A percentile compares a stretch with the other conserved stretches of the same genome.
phyloP scores from a whole-genome alignment of 306 rosid species.

The Abrus pulchellus region DNA sequence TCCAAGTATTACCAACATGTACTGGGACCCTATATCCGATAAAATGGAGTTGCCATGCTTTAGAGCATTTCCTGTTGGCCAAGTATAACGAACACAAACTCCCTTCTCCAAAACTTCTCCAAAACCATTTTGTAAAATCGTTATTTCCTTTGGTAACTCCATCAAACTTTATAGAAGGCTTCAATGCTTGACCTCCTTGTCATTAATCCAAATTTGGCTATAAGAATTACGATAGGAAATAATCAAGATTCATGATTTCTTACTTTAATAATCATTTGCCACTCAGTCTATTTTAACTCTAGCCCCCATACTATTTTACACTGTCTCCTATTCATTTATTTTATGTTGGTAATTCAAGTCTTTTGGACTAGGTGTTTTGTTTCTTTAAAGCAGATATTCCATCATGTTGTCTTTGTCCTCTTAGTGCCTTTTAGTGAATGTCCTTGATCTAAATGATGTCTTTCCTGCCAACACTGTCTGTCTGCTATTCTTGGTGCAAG shows the following conservation, averaged over 20 bases:
- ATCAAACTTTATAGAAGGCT: not conserved
- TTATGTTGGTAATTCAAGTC: not conserved
- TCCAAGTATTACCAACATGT: too few species aligned
- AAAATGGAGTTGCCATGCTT: too few species aligned
- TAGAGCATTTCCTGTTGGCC: too few species aligned
- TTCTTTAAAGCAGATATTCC: not conserved
- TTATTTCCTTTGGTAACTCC: not conserved
- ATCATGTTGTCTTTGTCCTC: constrained; percentile 21
- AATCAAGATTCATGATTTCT: not conserved
- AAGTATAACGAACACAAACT: not conserved
- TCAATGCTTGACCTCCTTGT: not conserved
- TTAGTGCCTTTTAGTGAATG: not conserved
- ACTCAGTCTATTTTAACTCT: not conserved
- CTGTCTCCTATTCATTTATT: not conserved
- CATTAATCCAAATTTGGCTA: not conserved
- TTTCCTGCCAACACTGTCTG: constrained; percentile 23
- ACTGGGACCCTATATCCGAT: too few species aligned
- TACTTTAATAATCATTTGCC: not conserved
- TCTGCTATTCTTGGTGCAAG: not conserved
- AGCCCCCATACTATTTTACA: not conserved
- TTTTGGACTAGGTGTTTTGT: not conserved
- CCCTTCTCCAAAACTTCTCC: not conserved
- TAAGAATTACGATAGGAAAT: not conserved
- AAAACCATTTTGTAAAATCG: too few species aligned
- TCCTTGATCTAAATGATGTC: constrained; percentile 2